Percentiles rank a stretch among this genome's conserved stretches.
Conservation (phyloP, 1,284 basidiomycete species). For the Sutorius eximius region DNA sequence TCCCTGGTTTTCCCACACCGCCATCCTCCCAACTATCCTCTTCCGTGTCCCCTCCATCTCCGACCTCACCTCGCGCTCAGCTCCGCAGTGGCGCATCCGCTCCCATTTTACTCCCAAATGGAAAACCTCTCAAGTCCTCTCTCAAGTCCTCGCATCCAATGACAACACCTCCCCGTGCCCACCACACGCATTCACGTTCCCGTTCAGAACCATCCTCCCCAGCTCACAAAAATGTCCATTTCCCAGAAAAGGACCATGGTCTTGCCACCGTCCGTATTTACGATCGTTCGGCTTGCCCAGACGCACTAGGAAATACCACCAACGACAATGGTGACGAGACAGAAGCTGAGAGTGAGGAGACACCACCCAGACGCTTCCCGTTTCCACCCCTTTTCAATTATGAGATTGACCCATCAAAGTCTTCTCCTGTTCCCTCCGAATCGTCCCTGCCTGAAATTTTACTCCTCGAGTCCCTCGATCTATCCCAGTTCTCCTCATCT, state of each 20-base stretch:
- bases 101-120: conserved; percentile 71
- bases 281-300: conserved; percentile 77
- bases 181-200: conserved; percentile 44
- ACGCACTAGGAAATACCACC: conserved; percentile 45
- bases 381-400: conserved; percentile 49
- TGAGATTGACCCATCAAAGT: conserved; percentile 43
- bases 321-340: conserved; percentile 60
- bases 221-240: conserved; percentile 86
- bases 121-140: conserved; percentile 87
- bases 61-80: conserved; percentile 19
- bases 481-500: conserved; percentile 42
- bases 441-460: conserved; percentile 38
- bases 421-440: conserved; percentile 46
- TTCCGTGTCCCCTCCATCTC: conserved; percentile 5
- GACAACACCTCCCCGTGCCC: conserved; percentile 8
- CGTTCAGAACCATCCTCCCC: conserved; percentile 75
- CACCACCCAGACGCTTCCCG: conserved; percentile 30
- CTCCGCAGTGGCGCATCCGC: conserved; percentile 36
- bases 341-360: conserved; percentile 66
- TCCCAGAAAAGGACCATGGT: conserved; percentile 61
- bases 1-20: conserved; percentile 27
- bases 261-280: conserved; percentile 87
- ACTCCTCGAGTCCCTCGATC: conserved; percentile 49
- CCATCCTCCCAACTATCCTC: conserved; percentile 8
- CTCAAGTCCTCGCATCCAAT: conserved; percentile 73